phyloP scores from a whole-genome alignment of 768 basidiomycete genomes.

The Russula earlei region DNA sequence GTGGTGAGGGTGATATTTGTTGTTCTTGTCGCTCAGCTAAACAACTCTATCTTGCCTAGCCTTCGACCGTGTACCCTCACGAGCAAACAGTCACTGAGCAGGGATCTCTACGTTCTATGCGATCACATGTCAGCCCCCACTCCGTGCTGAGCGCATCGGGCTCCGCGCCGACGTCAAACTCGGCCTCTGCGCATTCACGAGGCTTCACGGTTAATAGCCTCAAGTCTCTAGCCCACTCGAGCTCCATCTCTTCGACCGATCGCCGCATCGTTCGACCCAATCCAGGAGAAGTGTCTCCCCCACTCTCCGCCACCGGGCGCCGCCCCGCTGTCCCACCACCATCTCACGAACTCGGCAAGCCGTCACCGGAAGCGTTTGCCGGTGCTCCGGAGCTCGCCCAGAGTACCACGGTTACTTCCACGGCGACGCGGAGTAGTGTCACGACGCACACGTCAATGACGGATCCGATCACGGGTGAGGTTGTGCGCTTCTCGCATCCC shows the following conservation, averaged over 20 bases:
- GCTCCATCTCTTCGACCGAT: slow-evolving; percentile 48
- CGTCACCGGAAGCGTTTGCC: background rate
- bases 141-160: slow-evolving; percentile 37
- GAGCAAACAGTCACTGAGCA: slow-evolving; percentile 43
- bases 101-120: slow-evolving; percentile 57
- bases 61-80: slow-evolving; percentile 39
- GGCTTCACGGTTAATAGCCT: slow-evolving; percentile 29
- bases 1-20: slow-evolving; percentile 37
- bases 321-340: slow-evolving; percentile 6
- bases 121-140: slow-evolving; percentile 43
- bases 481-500: slow-evolving; percentile 23
- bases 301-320: slow-evolving; percentile 26
- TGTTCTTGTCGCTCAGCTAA: background rate
- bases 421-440: slow-evolving; percentile 25
- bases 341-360: background rate
- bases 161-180: slow-evolving; percentile 41
- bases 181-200: slow-evolving; percentile 35
- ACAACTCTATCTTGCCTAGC: background rate
- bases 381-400: background rate
- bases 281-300: slow-evolving; percentile 22
- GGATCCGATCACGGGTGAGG: slow-evolving; percentile 28
- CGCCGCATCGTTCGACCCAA: slow-evolving; percentile 23
- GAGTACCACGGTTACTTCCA: slow-evolving; percentile 24
- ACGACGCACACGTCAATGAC: slow-evolving; percentile 26
- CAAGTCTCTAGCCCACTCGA: slow-evolving; percentile 36